These are phyloP conservation scores for Ormosia emarginata DNA, from an alignment of 306 rosid species.

Conservation along the genomic window DNA sequence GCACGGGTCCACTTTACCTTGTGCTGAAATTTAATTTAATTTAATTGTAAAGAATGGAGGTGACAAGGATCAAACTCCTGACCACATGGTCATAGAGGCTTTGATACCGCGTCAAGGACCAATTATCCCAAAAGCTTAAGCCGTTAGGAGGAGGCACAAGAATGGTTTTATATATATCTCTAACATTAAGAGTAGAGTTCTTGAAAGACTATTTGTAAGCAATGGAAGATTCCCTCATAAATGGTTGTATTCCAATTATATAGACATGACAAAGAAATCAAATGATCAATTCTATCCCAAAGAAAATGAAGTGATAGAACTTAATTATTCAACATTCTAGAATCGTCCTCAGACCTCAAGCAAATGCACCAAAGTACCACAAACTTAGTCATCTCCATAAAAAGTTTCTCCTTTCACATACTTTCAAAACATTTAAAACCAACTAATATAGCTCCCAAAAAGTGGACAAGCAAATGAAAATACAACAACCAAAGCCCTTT, in stretches of 20 bases:
- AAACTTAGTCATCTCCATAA: conserved; percentile 11
- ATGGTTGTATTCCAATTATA: not conserved
- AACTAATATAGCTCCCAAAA: not conserved
- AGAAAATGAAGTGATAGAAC: conserved; percentile 16
- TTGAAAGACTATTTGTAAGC: not conserved
- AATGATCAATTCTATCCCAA: conserved; percentile 1
- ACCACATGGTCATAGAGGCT: not conserved
- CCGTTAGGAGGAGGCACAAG: not conserved
- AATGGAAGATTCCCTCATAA: not conserved
- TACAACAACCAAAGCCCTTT: not conserved
- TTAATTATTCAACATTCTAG: not conserved
- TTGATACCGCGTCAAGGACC: not conserved
- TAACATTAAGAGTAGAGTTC: not conserved
- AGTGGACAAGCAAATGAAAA: not conserved
- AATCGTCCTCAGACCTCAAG: not conserved
- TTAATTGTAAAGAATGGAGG: not conserved
- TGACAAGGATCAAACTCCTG: not conserved
- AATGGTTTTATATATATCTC: not conserved
- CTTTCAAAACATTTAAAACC: conserved; percentile 8
- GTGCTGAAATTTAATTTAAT: not conserved
- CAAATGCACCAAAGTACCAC: not conserved
- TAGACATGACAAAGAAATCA: conserved; percentile 4
- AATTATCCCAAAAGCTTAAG: not conserved
- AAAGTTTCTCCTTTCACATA: not conserved
- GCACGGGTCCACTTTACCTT: not conserved